A percentile compares a stretch with the other conserved stretches of the same genome.
Conservation (phyloP, 495 filamentous ascomycete genomes). For the Astrothelium subdiscretum region DNA sequence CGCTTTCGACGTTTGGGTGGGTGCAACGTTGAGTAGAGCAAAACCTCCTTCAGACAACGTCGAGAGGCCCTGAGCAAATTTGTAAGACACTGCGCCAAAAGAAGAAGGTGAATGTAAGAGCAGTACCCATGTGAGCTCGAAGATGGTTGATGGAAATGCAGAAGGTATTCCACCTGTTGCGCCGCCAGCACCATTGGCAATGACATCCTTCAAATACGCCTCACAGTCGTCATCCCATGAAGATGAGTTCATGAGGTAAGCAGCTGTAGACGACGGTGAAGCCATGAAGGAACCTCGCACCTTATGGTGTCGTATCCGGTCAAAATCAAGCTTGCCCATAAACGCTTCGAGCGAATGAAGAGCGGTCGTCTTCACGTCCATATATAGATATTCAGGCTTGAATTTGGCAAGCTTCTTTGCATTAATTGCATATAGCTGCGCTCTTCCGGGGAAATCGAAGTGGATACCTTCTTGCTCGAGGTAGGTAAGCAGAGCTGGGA, state of each 20-base stretch:
- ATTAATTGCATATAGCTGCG: constrained; percentile 10
- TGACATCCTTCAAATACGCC: constrained; percentile 19
- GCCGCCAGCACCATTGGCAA: constrained; percentile 9
- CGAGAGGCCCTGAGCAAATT: neutral
- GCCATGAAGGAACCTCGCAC: constrained; percentile 35
- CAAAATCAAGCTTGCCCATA: constrained; percentile 34
- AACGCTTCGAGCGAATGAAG: constrained; percentile 41
- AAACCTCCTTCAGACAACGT: constrained; percentile 4
- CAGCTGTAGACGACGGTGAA: constrained; percentile 39
- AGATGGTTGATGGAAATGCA: constrained; percentile 29
- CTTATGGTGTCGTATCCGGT: constrained; percentile 34
- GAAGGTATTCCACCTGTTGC: constrained; percentile 20
- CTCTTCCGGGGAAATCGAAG: constrained; percentile 14
- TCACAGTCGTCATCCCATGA: constrained; percentile 33
- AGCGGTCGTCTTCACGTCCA: constrained; percentile 19
- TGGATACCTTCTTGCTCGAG: constrained; percentile 13
- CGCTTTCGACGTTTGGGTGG: neutral
- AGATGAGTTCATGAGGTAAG: constrained; percentile 32
- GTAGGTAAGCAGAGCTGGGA: constrained; percentile 20
- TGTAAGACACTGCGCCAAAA: neutral
- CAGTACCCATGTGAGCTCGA: constrained; percentile 31
- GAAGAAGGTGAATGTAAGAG: constrained; percentile 7
- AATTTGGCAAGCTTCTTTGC: constrained; percentile 23
- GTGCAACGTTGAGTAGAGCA: neutral
- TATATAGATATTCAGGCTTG: constrained; percentile 23